Evolutionary conservation across 495 filamentous ascomycete species (phyloP), one percentile per base, ranked within the genome.

Genomic region (Tuber magnatum): DNA sequence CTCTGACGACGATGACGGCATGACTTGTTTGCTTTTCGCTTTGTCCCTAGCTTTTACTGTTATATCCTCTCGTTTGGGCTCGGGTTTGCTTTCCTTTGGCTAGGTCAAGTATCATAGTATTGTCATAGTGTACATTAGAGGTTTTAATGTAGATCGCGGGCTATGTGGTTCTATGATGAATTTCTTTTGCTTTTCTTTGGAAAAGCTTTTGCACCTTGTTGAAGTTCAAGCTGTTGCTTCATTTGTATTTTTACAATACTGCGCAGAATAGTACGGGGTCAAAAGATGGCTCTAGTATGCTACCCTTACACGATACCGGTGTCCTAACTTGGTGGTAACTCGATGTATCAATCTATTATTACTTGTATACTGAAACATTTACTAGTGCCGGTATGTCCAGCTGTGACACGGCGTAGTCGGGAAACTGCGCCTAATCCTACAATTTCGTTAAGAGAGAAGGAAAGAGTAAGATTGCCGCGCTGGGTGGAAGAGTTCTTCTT

Each of bases 401-500:
- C 28, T 32, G 14, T 35, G 56, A 65, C 32, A 35, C 1, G 56
- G 28, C 56, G 32, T 35, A 32, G 56, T 65, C 32, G 56, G 56
- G 35, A 18, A 65, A 65, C 28, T 18, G 4, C 16, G 56, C 56
- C 56, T 65, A 35, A 20, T 32, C 56, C 32, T 35, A 35, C 56
- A 8, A 16, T 28, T 20, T 20, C 56, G 8, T 65, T 35, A 65
- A 3, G 16, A 65, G 14, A 61, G 28, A 61, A 61, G 14, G 28
- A 7, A 18, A 20, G 18, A 18, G 56, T 65, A 35, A 65, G 56
- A 32, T 65, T 3, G 32, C 35, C 28, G 5, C 56, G 28, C 56
- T 35, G 56, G 32, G 8, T 65, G 56, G 56, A 14, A 65, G 14
- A 14, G 65, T 79, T 28, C 42, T 35, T 79, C 28, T 79, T 68